Evolutionary conservation across 805 yeast species (phyloP), one percentile per base, ranked within the genome.

Genomic region (Wickerhamomyces subpelliculosus): DNA sequence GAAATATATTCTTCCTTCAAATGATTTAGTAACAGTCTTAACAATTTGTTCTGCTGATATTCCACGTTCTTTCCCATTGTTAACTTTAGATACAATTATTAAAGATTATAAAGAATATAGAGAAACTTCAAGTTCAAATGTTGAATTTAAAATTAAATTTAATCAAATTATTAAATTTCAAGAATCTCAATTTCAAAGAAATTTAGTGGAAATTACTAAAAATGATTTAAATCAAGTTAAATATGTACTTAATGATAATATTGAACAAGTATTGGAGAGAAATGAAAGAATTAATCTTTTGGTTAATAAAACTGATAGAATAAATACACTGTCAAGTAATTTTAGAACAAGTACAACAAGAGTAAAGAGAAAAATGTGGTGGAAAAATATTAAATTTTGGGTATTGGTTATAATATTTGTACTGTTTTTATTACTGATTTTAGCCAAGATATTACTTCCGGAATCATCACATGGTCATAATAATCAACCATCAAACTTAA

Each of bases 291-390:
- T 78, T 35, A 65, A 67, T 45, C 49, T 67, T 12, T 59, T 79
- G 45, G 80, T 78, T 18, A 78, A 74, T 49, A 80, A 78, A 51
- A 78, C 85, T 1, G 79, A 75, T 46, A 58, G 75, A 26, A 62
- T 78, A 36, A 77, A 73, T 35, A 61, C 70, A 5, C 61, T 73
- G 13, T 65, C 81, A 3, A 73, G 64, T 62, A 67, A 73, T 17
- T 79, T 79, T 49, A 72, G 78, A 44, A 64, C 73, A 37, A 61
- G 67, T 31, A 73, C 83, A 1, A 69, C 65, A 20, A 60, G 65
- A 34, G 70, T 78, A 8, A 74, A 67, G 43, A 57, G 80, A 29
- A 68, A 62, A 37, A 64, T 76, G 65, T 75, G 84, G 80, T 64
- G 78, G 65, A 61, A 68, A 23, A 75, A 73, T 34, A 57, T 70